A percentile compares a stretch with the other conserved stretches of the same genome.
phyloP scores from a whole-genome alignment of 1,284 basidiomycete species.

The Ustilago tritici region DNA sequence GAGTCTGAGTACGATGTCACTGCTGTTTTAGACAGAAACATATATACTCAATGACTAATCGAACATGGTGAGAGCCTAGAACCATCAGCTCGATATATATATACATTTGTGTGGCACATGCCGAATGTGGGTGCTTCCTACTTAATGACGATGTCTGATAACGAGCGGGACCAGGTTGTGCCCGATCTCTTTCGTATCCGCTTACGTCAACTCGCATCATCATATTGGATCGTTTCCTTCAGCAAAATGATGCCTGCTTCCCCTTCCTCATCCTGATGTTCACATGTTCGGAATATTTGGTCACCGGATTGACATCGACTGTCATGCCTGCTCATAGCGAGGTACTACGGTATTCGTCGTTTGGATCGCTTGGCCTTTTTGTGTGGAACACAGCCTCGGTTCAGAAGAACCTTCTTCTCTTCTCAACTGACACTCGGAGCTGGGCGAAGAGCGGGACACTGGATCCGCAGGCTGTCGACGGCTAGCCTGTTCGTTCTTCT shows the following conservation, averaged over 20 bases:
- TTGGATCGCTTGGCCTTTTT: background rate
- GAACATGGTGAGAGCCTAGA: too few species aligned
- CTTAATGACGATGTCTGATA: too few species aligned
- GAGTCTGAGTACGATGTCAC: too few species aligned
- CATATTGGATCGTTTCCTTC: too few species aligned
- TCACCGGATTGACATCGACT: background rate
- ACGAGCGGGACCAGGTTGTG: too few species aligned
- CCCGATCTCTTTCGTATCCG: too few species aligned
- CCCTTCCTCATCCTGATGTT: background rate
- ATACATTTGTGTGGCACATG: too few species aligned
- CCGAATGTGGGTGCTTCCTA: too few species aligned
- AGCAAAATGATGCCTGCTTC: background rate
- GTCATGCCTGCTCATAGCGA: background rate
- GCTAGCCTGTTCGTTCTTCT: background rate
- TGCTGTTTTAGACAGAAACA: too few species aligned
- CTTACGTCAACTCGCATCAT: too few species aligned
- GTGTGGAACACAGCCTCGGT: conserved; percentile 30
- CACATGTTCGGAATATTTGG: background rate
- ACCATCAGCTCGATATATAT: too few species aligned
- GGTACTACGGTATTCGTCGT: background rate
- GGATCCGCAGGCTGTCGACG: background rate
- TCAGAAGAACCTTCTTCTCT: conserved; percentile 33
- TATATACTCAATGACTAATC: too few species aligned
- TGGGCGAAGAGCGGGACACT: background rate
- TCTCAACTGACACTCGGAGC: background rate